Base-by-base conservation (phyloP, 495 filamentous ascomycete genomes). In the Penicillium coffeae region DNA sequence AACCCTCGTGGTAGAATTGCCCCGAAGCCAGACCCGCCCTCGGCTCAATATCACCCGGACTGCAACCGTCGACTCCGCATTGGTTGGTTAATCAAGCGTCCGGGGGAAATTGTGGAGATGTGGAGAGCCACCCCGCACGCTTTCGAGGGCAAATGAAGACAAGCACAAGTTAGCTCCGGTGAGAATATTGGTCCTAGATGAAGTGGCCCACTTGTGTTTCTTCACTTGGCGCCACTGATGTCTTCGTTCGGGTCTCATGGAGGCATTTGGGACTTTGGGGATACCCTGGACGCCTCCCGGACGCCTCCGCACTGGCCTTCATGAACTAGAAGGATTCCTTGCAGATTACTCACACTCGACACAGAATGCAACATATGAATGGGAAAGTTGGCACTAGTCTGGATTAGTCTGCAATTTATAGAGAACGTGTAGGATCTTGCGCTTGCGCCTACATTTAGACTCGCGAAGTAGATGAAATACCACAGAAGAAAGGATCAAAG, bases 151-250 rank as follows among this genome's bases (percentile, higher is more conserved):
- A 43, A 14, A 8, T 21, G 12, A 8, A 30, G 15, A 18, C 8
- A n/a, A 43, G 8, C 14, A 21, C 18, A 27, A 30, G 2, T 14
- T 14, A 27, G 41, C 25, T 43, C 33, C 41, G 41, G 41, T 16
- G 33, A 12, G 20, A 27, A 27, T 27, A 30, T 43, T 5, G 22
- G 25, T 43, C n/a, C n/a, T 22, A 27, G 22, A 30, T 30, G 16
- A 16, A 16, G 16, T 38, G 37, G 37, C 21, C n/a, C 14, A 12
- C n/a, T n/a, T n/a, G n/a, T n/a, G 33, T 8, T 43, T 32, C 41
- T 43, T 43, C 41, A 43, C 41, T 27, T 22, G 21, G 41, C 21
- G 41, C 41, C 41, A 43, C 41, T 9, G 21, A 43, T 30, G 10
- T 19, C 33, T 16, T 19, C 33, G 18, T 30, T 15, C 16, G 40